Percentiles rank a stretch among this genome's conserved stretches.
phyloP scores from a whole-genome alignment of 1,284 basidiomycete genomes.

The Puccinia triticina region DNA sequence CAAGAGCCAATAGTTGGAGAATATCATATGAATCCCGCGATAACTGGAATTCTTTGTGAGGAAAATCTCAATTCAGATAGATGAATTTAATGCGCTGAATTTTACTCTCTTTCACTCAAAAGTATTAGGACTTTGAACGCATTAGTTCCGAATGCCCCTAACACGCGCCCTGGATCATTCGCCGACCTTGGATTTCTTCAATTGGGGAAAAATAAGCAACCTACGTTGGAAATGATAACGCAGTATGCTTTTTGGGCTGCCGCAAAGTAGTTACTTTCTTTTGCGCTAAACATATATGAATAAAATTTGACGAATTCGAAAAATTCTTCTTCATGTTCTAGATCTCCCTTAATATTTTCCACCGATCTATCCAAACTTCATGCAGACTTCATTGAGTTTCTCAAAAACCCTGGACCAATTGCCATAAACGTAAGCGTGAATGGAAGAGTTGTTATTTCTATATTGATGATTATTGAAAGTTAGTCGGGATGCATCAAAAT shows the following conservation, averaged over 20 bases:
- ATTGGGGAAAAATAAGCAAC: neutral
- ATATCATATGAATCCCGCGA: slow-evolving; percentile 23
- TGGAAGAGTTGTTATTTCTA: neutral
- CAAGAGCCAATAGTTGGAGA: slow-evolving; percentile 36
- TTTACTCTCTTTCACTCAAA: neutral
- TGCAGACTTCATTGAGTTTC: neutral
- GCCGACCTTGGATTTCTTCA: slow-evolving; percentile 37
- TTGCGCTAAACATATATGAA: neutral
- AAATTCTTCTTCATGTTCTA: neutral
- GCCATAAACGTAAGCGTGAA: slow-evolving; percentile 34
- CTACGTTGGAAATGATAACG: neutral
- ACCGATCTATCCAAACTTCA: neutral
- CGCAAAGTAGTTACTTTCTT: slow-evolving; percentile 33
- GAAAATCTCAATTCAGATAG: neutral
- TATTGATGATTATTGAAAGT: neutral
- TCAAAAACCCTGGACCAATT: slow-evolving; percentile 22
- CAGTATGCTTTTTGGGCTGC: slow-evolving; percentile 40
- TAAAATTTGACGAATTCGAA: neutral
- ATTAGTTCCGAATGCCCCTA: slow-evolving; percentile 15
- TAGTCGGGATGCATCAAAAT: neutral
- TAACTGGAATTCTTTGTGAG: slow-evolving; percentile 48
- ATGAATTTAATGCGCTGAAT: neutral
- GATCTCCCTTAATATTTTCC: slow-evolving; percentile 47
- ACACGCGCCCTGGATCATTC: slow-evolving; percentile 27
- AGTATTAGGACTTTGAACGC: slow-evolving; percentile 40